These are phyloP conservation scores for Corylus heterophylla DNA, from an alignment of 306 rosid genomes.

Conservation along the genomic window DNA sequence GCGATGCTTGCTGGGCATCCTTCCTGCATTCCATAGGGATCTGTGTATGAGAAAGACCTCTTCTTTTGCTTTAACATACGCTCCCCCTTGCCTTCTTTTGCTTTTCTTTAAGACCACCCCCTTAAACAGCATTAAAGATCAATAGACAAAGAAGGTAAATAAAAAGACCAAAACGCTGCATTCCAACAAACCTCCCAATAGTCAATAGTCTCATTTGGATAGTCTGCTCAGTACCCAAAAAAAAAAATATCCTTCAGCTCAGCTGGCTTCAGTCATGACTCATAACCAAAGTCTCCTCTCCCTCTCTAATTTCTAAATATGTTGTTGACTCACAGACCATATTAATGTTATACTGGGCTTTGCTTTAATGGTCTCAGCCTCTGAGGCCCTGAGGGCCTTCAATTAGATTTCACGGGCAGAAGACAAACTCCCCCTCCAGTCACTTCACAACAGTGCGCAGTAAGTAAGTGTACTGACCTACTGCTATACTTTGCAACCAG, in stretches of 20 bases:
- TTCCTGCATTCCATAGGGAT: constrained; percentile 73
- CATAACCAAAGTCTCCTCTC: not conserved
- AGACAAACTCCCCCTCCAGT: constrained; percentile 63
- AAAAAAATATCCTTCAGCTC: not conserved
- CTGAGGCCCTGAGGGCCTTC: constrained; percentile 21
- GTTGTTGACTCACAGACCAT: constrained; percentile 29
- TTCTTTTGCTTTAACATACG: constrained; percentile 55
- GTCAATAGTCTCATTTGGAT: constrained; percentile 32
- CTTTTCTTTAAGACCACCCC: constrained; percentile 28
- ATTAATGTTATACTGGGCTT: constrained; percentile 41
- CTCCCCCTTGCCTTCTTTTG: constrained; percentile 31
- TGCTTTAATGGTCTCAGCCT: constrained; percentile 22
- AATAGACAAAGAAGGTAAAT: constrained; percentile 2
- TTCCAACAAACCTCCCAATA: constrained; percentile 8
- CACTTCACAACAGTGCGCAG: constrained; percentile 63
- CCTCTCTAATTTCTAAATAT: constrained; percentile 9
- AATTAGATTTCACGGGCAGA: constrained; percentile 56
- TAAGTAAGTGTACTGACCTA: constrained; percentile 52
- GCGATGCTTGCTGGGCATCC: constrained; percentile 56
- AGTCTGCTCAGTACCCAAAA: constrained; percentile 8
- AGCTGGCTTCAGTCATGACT: constrained; percentile 7
- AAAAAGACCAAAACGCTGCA: constrained; percentile 5
- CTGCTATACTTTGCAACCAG: constrained; percentile 21
- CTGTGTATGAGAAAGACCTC: constrained; percentile 81
- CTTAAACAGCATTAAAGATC: constrained; percentile 16